Conservation (phyloP, 23 red algal species). For the Pyropia haitanensis region DNA sequence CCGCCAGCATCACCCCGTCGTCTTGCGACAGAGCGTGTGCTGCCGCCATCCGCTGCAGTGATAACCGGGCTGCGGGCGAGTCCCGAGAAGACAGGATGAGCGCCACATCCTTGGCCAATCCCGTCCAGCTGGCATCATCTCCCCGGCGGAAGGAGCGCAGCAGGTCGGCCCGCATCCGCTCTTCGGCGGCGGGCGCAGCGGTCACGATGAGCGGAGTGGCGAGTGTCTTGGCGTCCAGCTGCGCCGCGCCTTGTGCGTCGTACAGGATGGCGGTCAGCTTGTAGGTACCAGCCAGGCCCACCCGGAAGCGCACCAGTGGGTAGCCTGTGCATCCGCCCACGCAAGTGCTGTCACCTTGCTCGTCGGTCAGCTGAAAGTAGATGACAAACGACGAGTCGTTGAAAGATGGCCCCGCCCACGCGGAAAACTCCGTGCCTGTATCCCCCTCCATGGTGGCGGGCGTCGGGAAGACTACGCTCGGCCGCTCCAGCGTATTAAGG, state of each 20-base stretch:
- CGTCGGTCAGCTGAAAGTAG: constrained; percentile 46
- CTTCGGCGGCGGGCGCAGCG: constrained; percentile 1
- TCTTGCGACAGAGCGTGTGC: no score
- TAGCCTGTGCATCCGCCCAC: constrained; percentile 51
- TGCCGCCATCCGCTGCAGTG: no score
- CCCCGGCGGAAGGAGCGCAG: constrained; percentile 17
- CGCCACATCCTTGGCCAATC: constrained; percentile 45
- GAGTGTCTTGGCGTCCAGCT: constrained; percentile 26
- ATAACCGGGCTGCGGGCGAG: not conserved
- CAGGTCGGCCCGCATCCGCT: constrained; percentile 3
- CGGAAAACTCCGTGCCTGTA: constrained; percentile 25
- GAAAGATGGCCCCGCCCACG: constrained; percentile 27
- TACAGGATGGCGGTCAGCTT: constrained; percentile 19
- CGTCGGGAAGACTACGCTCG: constrained; percentile 20
- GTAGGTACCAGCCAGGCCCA: constrained; percentile 41
- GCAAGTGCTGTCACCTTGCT: constrained; percentile 33
- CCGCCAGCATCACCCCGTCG: no score
- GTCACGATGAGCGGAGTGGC: constrained; percentile 29
- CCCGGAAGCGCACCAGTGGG: constrained; percentile 40
- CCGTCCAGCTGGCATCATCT: constrained; percentile 56
- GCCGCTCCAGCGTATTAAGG: constrained; percentile 30
- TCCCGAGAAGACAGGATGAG: constrained; percentile 21
- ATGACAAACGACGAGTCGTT: constrained; percentile 23
- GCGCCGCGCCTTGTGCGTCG: constrained; percentile 48
- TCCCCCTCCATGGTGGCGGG: constrained; percentile 35